Evolutionary conservation across 1,139 yeast species (phyloP).

Genomic region (Citeromyces hawaiiensis): DNA sequence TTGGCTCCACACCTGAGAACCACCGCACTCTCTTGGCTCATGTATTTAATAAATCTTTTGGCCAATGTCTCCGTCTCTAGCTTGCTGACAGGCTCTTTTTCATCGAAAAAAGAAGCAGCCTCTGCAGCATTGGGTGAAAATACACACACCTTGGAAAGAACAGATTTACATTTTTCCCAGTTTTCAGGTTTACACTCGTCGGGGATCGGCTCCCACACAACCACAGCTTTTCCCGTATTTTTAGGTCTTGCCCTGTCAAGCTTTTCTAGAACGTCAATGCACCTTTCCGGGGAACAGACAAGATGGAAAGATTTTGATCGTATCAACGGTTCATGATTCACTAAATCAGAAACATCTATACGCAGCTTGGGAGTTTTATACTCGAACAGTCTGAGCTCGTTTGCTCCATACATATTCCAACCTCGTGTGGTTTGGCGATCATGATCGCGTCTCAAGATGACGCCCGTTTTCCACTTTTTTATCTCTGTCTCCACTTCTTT

Average conservation of each 20-base stretch:
- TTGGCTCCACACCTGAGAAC: slow-evolving; percentile 60
- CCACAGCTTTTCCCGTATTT: slow-evolving; percentile 19
- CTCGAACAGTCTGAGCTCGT: slow-evolving; percentile 45
- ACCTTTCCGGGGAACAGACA: slow-evolving; percentile 60
- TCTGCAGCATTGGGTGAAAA: slow-evolving; percentile 81
- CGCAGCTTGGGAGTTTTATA: slow-evolving; percentile 52
- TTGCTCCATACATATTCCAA: slow-evolving; percentile 54
- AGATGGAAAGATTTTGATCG: slow-evolving; percentile 47
- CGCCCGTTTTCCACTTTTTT: slow-evolving; percentile 48
- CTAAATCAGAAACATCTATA: slow-evolving; percentile 47
- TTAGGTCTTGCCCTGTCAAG: slow-evolving; percentile 6
- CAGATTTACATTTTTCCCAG: slow-evolving; percentile 22
- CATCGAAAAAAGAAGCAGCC: slow-evolving; percentile 46
- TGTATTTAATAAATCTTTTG: slow-evolving; percentile 21
- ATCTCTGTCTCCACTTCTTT: slow-evolving; percentile 19
- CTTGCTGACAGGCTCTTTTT: slow-evolving; percentile 24
- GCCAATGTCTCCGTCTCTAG: slow-evolving; percentile 30
- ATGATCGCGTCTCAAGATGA: slow-evolving; percentile 34
- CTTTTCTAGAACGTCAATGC: slow-evolving; percentile 26
- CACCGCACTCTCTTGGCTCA: slow-evolving; percentile 26
- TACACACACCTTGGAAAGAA: slow-evolving; percentile 38
- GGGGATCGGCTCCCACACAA: slow-evolving; percentile 84
- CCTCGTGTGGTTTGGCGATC: slow-evolving; percentile 67
- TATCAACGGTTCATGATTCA: slow-evolving; percentile 21
- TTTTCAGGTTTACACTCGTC: slow-evolving; percentile 48